Evolutionary conservation across 305 asterid species (phyloP).

Genomic region (Fraxinus greggii): DNA sequence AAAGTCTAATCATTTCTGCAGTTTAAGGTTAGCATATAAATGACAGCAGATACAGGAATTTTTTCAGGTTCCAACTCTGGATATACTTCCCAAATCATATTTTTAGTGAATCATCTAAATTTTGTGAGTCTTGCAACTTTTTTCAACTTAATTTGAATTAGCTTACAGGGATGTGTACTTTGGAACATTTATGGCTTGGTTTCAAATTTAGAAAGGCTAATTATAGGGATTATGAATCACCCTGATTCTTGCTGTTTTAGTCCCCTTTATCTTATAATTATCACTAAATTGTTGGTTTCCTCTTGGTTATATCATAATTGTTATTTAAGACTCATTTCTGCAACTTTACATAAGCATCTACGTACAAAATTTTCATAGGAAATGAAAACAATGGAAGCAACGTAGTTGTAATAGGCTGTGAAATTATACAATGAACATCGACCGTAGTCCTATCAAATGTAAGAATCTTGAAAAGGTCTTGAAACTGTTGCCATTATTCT

Average conservation of each 20-base stretch:
- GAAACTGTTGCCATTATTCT: not conserved
- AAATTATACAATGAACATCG: no score
- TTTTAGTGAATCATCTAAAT: conserved; percentile 29
- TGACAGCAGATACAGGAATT: conserved; percentile 38
- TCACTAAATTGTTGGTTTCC: not conserved
- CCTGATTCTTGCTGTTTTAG: not conserved
- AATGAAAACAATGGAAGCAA: not conserved
- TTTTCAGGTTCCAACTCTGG: conserved; percentile 44
- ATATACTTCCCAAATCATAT: conserved; percentile 26
- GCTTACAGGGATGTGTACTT: conserved; percentile 17
- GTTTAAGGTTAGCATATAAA: conserved; percentile 33
- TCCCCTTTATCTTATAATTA: not conserved
- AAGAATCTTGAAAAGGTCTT: not conserved
- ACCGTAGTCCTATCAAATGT: not conserved
- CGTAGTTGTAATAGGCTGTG: not conserved
- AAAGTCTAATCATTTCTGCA: conserved; percentile 48
- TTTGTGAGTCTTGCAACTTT: conserved; percentile 35
- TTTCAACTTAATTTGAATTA: conserved; percentile 23
- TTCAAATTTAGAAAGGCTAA: not conserved
- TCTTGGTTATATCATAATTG: not conserved
- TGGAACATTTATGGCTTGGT: not conserved
- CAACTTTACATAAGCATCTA: not conserved
- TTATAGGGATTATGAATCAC: not conserved
- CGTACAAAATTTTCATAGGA: not conserved
- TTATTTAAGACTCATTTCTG: not conserved